Conservation (phyloP, 1,284 basidiomycete genomes). For the Fomitopsis pinicola region DNA sequence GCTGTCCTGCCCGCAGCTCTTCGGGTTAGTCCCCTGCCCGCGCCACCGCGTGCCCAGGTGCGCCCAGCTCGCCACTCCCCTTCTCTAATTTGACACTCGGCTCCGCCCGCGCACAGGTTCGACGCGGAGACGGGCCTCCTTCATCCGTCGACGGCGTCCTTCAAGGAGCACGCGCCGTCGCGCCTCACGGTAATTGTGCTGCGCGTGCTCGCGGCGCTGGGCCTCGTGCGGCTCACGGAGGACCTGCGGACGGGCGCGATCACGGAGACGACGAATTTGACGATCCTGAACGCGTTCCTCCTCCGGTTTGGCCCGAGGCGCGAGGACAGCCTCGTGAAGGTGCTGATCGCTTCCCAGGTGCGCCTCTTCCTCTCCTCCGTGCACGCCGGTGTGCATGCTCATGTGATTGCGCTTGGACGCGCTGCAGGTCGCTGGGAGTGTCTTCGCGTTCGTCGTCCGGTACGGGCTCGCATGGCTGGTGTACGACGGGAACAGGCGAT, state of each 20-base stretch:
- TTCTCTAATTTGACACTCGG: background rate
- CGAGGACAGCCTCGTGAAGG: slow-evolving; percentile 72
- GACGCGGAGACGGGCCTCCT: slow-evolving; percentile 70
- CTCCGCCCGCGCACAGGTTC: slow-evolving; percentile 52
- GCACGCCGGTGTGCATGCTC: background rate
- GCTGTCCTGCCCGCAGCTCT: slow-evolving; percentile 92
- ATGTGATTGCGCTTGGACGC: background rate
- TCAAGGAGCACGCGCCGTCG: slow-evolving; percentile 47
- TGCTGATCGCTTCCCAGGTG: slow-evolving; percentile 73
- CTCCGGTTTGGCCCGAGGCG: slow-evolving; percentile 76
- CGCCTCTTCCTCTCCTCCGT: background rate
- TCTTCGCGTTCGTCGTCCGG: slow-evolving; percentile 76
- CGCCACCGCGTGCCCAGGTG: slow-evolving; percentile 90
- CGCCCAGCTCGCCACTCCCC: slow-evolving; percentile 16
- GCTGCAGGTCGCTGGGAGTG: slow-evolving; percentile 61
- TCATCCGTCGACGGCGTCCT: slow-evolving; percentile 66
- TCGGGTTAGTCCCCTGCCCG: slow-evolving; percentile 91
- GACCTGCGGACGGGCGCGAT: slow-evolving; percentile 55
- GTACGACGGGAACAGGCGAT: slow-evolving; percentile 86
- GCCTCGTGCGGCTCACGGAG: slow-evolving; percentile 63
- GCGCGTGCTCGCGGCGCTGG: slow-evolving; percentile 51
- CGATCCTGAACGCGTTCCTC: slow-evolving; percentile 82
- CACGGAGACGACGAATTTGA: slow-evolving; percentile 77
- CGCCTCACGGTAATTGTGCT: slow-evolving; percentile 52
- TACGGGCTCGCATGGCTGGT: slow-evolving; percentile 86